phyloP scores from a whole-genome alignment of 257 asterid genomes.

The Solanum pimpinellifolium region DNA sequence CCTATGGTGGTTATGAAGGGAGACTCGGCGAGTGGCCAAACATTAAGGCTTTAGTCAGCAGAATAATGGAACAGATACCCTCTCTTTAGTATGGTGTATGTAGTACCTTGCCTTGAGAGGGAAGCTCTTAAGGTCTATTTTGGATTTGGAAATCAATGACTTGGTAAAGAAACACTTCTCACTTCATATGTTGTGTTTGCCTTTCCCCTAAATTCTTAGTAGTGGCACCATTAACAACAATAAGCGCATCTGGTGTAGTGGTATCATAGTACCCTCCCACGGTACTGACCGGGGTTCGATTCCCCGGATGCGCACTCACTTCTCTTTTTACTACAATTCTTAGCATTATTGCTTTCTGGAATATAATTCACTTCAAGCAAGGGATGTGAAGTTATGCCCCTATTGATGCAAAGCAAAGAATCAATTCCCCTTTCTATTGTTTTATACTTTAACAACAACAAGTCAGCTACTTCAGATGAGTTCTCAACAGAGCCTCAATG shows the following conservation, averaged over 20 bases:
- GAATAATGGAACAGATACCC: constrained; percentile 53
- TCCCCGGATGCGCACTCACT: too few relatives aligned
- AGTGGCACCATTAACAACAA: constrained; percentile 19
- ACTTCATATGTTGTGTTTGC: too few relatives aligned
- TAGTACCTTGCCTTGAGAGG: too few relatives aligned
- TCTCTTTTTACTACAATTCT: too few relatives aligned
- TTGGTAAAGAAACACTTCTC: background rate
- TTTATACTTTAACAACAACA: background rate
- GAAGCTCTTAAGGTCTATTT: background rate
- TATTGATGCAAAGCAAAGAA: background rate
- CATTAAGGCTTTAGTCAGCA: constrained; percentile 36
- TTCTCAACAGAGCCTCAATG: background rate
- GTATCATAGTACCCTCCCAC: constrained; percentile 99
- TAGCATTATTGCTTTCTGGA: too few relatives aligned
- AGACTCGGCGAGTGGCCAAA: constrained; percentile 30
- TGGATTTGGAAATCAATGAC: background rate
- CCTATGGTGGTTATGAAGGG: constrained; percentile 20
- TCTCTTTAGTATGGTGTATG: background rate
- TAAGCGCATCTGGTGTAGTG: too few relatives aligned
- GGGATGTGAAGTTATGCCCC: background rate
- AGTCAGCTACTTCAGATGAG: background rate
- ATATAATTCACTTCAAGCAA: background rate
- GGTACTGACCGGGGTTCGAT: too few relatives aligned
- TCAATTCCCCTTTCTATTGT: background rate
- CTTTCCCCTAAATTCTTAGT: too few relatives aligned